Conservation (phyloP, 192 early-diverging fungal species). For the Martensiomyces pterosporus region DNA sequence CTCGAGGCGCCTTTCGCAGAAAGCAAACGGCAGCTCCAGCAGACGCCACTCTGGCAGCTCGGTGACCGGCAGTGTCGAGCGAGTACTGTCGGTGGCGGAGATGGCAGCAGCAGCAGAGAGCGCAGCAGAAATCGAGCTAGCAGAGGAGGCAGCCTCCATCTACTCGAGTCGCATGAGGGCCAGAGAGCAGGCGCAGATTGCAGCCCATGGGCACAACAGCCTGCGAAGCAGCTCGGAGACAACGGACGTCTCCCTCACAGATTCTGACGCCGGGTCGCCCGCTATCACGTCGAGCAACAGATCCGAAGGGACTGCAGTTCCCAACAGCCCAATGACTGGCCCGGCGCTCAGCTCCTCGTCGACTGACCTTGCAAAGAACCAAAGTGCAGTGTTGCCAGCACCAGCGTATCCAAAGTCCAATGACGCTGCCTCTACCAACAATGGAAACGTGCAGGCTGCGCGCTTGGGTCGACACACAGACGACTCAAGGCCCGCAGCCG, state of each 20-base stretch:
- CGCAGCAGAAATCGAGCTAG: constrained; percentile 25
- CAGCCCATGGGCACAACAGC: too few relatives aligned
- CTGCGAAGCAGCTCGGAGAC: background rate
- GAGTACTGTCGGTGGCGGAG: constrained; percentile 10
- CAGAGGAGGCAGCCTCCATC: constrained; percentile 20
- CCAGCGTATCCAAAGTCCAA: too few relatives aligned
- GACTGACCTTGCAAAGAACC: background rate
- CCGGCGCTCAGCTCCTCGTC: constrained; percentile 3
- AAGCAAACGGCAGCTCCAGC: background rate
- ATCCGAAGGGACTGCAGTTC: background rate
- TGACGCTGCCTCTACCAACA: background rate
- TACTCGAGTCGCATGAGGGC: constrained; percentile 5
- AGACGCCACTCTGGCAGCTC: background rate
- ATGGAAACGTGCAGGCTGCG: too few relatives aligned
- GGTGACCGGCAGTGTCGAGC: background rate
- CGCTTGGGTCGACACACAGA: too few relatives aligned
- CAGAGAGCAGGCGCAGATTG: too few relatives aligned
- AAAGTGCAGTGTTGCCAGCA: too few relatives aligned
- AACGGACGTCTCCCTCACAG: background rate
- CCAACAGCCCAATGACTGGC: background rate
- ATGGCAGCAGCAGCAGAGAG: constrained; percentile 30
- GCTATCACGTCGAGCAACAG: background rate
- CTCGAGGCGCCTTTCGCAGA: background rate
- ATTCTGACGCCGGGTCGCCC: background rate
- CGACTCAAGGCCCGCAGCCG: too few relatives aligned